These are phyloP conservation scores for Pythium dissimile DNA, from an alignment of 352 stramenopile genomes.

Conservation along the genomic window DNA sequence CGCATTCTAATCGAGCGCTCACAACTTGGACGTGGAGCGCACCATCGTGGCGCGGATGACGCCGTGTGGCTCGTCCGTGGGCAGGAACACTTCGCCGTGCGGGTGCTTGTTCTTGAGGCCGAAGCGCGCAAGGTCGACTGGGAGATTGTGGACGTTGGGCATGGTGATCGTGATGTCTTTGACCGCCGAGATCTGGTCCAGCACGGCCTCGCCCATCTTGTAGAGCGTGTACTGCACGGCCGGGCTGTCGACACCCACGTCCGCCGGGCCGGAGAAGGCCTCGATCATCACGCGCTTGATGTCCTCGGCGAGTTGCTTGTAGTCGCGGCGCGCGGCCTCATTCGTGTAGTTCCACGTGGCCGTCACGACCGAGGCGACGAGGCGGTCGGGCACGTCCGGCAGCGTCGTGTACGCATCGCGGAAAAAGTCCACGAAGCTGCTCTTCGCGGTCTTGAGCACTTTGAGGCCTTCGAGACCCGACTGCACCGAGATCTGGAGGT, in stretches of 20 bases:
- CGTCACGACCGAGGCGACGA: slow-evolving; percentile 74
- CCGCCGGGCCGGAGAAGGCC: slow-evolving; percentile 70
- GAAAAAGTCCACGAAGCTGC: slow-evolving; percentile 85
- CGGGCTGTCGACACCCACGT: slow-evolving; percentile 68
- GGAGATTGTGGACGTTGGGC: slow-evolving; percentile 89
- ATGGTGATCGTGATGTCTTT: slow-evolving; percentile 77
- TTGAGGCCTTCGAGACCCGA: slow-evolving; percentile 64
- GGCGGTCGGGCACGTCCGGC: slow-evolving; percentile 66
- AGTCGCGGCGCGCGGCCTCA: slow-evolving; percentile 32
- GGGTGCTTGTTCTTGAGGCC: slow-evolving; percentile 85
- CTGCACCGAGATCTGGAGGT: slow-evolving; percentile 42
- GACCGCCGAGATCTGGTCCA: slow-evolving; percentile 61
- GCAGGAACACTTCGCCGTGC: slow-evolving; percentile 86
- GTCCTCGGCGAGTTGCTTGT: slow-evolving; percentile 37
- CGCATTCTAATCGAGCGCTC: slow-evolving; percentile 1
- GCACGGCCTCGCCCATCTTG: slow-evolving; percentile 82
- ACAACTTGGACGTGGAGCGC: slow-evolving; percentile 53
- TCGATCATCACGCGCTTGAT: slow-evolving; percentile 74
- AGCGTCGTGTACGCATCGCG: slow-evolving; percentile 79
- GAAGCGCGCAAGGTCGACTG: slow-evolving; percentile 81
- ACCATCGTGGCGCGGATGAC: slow-evolving; percentile 86
- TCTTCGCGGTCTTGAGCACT: slow-evolving; percentile 90
- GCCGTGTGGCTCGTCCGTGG: slow-evolving; percentile 82
- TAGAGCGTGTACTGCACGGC: slow-evolving; percentile 85
- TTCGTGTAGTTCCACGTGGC: slow-evolving; percentile 71